Percentiles rank a stretch among this genome's conserved stretches.
phyloP scores from a whole-genome alignment of 768 basidiomycete genomes.

The Pulveroboletus ravenelii region DNA sequence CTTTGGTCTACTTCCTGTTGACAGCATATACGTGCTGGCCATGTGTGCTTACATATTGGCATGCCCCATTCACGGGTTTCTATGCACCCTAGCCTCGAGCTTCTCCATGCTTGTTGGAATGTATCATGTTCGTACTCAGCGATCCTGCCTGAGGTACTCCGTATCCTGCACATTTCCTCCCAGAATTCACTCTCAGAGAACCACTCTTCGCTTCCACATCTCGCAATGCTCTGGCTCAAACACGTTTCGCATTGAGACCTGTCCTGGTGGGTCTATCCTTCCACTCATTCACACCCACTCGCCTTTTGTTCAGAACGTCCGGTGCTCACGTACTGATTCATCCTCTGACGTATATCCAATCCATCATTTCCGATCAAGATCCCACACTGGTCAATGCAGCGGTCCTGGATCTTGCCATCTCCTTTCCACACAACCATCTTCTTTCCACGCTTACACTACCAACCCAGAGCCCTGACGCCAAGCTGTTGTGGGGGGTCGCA shows the following conservation, averaged over 20 bases:
- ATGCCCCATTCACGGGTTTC: constrained; percentile 1
- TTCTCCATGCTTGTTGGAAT: neutral
- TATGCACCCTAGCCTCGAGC: neutral
- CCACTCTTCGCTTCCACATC: neutral
- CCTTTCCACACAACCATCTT: constrained; percentile 7
- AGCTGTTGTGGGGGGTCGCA: constrained; percentile 4
- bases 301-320: neutral
- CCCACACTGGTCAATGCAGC: neutral
- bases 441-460: constrained; percentile 5
- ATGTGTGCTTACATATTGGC: neutral
- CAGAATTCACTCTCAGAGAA: neutral
- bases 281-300: neutral
- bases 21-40: neutral
- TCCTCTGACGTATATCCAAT: neutral
- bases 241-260: neutral
- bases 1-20: neutral
- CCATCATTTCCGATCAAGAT: neutral
- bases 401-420: neutral
- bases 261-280: neutral
- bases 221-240: neutral
- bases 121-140: neutral
- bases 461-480: constrained; percentile 9
- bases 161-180: neutral
- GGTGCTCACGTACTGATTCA: too few species aligned
- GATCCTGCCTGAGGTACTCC: neutral